phyloP scores from a whole-genome alignment of 1,284 basidiomycete species.

The Austroboletus novae-zelandiae region DNA sequence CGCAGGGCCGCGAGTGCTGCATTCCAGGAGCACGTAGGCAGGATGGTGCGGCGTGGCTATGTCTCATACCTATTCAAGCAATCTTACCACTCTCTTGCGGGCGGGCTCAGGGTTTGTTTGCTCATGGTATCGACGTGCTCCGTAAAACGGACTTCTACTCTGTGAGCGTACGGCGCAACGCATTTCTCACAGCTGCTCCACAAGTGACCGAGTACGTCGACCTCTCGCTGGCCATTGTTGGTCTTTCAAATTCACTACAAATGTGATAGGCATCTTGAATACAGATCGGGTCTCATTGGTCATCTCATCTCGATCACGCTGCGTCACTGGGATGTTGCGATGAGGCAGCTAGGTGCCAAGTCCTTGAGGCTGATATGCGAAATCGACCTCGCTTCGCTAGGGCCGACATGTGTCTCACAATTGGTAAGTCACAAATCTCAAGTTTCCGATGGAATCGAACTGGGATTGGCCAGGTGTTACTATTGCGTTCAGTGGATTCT shows the following conservation, averaged over 20 bases:
- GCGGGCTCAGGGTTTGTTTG: slow-evolving; percentile 71
- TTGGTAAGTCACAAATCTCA: slow-evolving; percentile 41
- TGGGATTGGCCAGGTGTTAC: slow-evolving; percentile 42
- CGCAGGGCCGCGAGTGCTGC: slow-evolving; percentile 97
- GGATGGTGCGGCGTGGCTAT: slow-evolving; percentile 62
- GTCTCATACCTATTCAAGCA: slow-evolving; percentile 6
- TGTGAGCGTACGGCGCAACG: slow-evolving; percentile 81
- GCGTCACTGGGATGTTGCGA: slow-evolving; percentile 86
- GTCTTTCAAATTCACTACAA: slow-evolving; percentile 4
- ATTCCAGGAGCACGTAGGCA: slow-evolving; percentile 95
- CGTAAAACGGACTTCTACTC: slow-evolving; percentile 94
- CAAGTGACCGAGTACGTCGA: slow-evolving; percentile 77
- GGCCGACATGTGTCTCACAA: slow-evolving; percentile 47
- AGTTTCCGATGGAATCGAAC: slow-evolving; percentile 12
- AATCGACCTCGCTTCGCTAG: slow-evolving; percentile 55
- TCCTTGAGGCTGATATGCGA: slow-evolving; percentile 71
- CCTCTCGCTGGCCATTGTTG: slow-evolving; percentile 2
- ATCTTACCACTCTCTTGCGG: slow-evolving; percentile 16
- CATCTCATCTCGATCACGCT: slow-evolving; percentile 77
- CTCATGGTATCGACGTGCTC: slow-evolving; percentile 92
- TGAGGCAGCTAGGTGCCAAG: slow-evolving; percentile 80
- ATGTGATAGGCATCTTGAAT: slow-evolving; percentile 59
- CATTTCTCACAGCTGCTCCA: slow-evolving; percentile 82
- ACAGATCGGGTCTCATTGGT: slow-evolving; percentile 67
- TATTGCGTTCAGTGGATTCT: slow-evolving; percentile 66